phyloP scores from a whole-genome alignment of 225 moss, liverwort and hornwort genomes.

The Asterella californica region DNA sequence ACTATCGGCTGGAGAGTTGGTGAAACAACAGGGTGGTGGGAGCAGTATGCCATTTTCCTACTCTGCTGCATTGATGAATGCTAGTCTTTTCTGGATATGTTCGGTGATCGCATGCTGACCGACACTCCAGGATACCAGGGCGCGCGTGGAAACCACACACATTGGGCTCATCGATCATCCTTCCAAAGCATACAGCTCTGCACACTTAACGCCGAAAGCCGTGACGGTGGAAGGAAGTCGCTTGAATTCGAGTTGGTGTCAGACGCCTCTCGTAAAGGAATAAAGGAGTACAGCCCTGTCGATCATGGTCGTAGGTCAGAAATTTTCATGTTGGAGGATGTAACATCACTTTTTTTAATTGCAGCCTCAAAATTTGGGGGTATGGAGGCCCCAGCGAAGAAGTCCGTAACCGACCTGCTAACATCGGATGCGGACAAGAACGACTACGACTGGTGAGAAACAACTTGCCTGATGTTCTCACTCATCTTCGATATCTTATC shows the following conservation, averaged over 20 bases:
- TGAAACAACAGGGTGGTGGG: neutral
- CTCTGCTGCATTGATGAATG: neutral
- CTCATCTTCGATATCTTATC: neutral
- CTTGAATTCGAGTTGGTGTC: neutral
- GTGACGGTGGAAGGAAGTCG: neutral
- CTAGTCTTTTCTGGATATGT: slow-evolving; percentile 1
- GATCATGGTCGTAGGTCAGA: slow-evolving; percentile 9
- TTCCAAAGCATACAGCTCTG: neutral
- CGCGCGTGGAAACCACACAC: neutral
- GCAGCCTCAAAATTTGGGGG: slow-evolving; percentile 54
- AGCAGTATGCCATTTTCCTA: neutral
- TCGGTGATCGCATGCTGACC: neutral
- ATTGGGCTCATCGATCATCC: neutral
- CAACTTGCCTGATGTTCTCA: neutral
- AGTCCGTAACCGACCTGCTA: slow-evolving; percentile 51
- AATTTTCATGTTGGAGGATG: neutral
- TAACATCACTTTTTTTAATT: slow-evolving; percentile 6
- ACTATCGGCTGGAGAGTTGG: neutral
- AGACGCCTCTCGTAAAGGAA: neutral
- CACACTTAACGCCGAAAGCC: neutral
- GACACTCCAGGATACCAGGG: slow-evolving; percentile 3
- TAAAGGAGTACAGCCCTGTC: neutral
- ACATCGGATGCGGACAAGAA: slow-evolving; percentile 68
- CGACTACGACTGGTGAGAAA: slow-evolving; percentile 76
- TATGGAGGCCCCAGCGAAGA: slow-evolving; percentile 44